Evolutionary conservation across 2,329 filamentous ascomycete species (phyloP).

Genomic region (Mariannaea elegans): DNA sequence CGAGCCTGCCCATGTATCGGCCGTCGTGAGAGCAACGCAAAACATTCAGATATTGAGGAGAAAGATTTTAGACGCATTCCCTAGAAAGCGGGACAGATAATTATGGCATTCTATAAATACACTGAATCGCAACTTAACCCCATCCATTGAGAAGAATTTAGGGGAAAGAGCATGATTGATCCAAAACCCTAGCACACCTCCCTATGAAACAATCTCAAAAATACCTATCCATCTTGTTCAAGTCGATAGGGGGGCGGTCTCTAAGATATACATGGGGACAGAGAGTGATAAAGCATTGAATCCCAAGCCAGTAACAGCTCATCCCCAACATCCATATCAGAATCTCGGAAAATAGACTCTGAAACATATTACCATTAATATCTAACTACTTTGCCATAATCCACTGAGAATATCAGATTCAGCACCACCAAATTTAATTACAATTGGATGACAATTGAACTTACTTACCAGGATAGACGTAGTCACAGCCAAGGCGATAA

Average conservation of each 20-base stretch:
- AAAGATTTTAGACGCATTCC: constrained; percentile 59
- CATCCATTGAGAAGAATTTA: constrained; percentile 68
- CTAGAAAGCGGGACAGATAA: constrained; percentile 53
- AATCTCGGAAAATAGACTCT: constrained; percentile 48
- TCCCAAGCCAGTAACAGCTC: constrained; percentile 61
- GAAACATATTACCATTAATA: too few species aligned
- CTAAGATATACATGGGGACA: constrained; percentile 55
- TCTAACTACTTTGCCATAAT: too few species aligned
- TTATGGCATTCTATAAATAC: constrained; percentile 54
- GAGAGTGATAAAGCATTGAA: constrained; percentile 60
- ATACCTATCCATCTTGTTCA: constrained; percentile 61
- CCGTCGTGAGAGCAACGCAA: constrained; percentile 46
- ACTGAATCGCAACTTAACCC: constrained; percentile 56
- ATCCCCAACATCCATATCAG: constrained; percentile 48
- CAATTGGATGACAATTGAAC: too few species aligned
- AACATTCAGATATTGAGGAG: constrained; percentile 49
- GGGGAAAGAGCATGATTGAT: constrained; percentile 62
- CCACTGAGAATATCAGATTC: too few species aligned
- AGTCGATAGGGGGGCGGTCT: constrained; percentile 58
- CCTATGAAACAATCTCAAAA: constrained; percentile 53
- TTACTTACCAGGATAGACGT: constrained; percentile 47
- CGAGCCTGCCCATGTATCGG: constrained; percentile 50
- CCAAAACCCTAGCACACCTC: constrained; percentile 52
- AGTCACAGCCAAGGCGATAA: constrained; percentile 44
- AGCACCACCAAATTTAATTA: too few species aligned